These are phyloP conservation scores for Jasminum sambac DNA, from an alignment of 257 asterid species.

Conservation along the genomic window DNA sequence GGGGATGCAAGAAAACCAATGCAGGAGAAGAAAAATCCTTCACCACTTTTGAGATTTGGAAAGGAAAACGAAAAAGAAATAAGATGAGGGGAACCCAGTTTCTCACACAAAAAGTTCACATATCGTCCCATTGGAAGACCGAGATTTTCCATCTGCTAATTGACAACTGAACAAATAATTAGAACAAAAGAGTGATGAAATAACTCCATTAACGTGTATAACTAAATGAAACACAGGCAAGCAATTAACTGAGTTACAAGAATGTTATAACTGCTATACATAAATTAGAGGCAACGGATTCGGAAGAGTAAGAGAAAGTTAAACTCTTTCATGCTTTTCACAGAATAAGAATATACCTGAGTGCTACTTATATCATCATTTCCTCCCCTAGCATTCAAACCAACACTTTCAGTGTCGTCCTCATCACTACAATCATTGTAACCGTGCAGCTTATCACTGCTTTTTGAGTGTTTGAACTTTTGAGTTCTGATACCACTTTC, in stretches of 20 bases:
- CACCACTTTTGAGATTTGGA: neutral
- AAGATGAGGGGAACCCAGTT: neutral
- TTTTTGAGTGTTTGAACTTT: conserved; percentile 60
- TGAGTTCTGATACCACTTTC: conserved; percentile 78
- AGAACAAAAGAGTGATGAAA: neutral
- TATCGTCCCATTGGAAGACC: neutral
- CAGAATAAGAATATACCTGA: conserved; percentile 42
- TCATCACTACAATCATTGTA: conserved; percentile 48
- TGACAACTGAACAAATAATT: no score
- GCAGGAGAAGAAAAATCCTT: neutral
- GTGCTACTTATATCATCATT: conserved; percentile 79
- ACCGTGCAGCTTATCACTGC: conserved; percentile 43
- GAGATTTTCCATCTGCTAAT: neutral
- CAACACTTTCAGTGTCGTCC: conserved; percentile 52
- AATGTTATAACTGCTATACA: neutral
- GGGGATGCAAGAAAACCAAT: no score
- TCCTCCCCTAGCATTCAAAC: conserved; percentile 49
- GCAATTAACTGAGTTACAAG: neutral
- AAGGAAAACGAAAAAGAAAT: no score
- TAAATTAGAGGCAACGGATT: neutral
- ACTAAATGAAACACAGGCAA: neutral
- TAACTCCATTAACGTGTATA: no score
- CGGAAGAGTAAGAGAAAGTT: neutral
- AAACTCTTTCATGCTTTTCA: neutral
- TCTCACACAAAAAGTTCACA: neutral